Evolutionary conservation across 2,329 filamentous ascomycete genomes (phyloP), one percentile per base, ranked within the genome.

Genomic region (Scytalidium lignicola): DNA sequence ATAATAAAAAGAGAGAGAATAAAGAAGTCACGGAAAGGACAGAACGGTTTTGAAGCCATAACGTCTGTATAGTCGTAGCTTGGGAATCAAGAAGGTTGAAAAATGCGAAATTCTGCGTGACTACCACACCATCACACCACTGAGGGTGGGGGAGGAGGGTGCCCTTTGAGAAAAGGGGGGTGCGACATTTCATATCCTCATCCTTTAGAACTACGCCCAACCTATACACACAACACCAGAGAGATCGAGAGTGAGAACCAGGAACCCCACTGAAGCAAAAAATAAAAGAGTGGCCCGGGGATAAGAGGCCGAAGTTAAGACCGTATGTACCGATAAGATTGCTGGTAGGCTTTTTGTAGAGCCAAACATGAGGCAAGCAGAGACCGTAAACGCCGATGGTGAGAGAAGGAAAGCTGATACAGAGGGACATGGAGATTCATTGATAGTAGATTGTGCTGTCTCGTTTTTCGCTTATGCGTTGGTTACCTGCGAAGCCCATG

Each of bases 381-480:
- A 48, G 49, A 60, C 59, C 61, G 44, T 51, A 46, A 63, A 64
- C 62, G 62, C 62, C 62, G 48, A 52, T 26, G 50, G 53, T 55
- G 49, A 57, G 51, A 54, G 46, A 58, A 51, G 54, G 57, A 55
- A 57, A 51, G 61, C 56, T 60, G 58, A 61, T 37, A 37, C 32
- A 37, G 32, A 56, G 49, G n/a, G 51, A 58, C 49, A 51, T 58
- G 50, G 52, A 54, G 59, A 60, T 53, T 71, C 67, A 66, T 72
- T 65, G 51, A 57, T 26, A 26, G 65, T 71, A 64, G 67, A 64
- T 57, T 55, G 46, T 54, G 15, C 10, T 37, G 10, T 37, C n/a
- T 37, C 4, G 32, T 37, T 37, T 37, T 37, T 28, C 52, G 60
- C 63, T 80, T 69, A 82, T 67, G 78, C 78, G 61, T 82, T 81